Percentiles rank a stretch among this genome's conserved stretches.
These are phyloP conservation scores for Theileria annulata DNA, from an alignment of 169 alveolate genomes.

Conservation along the genomic window DNA sequence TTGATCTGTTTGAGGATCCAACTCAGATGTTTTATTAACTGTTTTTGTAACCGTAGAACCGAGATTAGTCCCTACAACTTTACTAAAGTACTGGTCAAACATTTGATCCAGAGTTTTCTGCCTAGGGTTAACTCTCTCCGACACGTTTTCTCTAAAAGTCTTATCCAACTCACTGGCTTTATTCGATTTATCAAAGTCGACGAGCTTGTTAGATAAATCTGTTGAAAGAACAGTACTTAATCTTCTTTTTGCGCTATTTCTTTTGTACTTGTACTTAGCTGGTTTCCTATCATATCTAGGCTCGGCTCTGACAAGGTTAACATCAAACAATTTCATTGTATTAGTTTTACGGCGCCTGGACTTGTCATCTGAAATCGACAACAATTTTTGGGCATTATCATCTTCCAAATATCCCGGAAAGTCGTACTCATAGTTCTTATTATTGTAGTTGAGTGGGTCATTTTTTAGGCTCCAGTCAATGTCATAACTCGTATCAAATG, in stretches of 20 bases:
- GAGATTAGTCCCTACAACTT: neutral
- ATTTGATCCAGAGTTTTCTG: neutral
- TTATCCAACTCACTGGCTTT: neutral
- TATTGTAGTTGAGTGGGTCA: constrained; percentile 47
- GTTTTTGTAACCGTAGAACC: neutral
- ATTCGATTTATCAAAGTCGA: neutral
- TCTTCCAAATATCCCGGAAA: neutral
- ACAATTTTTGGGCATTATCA: neutral
- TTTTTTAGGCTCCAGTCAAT: constrained; percentile 64
- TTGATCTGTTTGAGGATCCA: too few relatives aligned
- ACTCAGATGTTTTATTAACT: neutral
- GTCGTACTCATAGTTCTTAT: neutral
- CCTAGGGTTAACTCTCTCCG: neutral
- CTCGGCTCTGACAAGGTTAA: constrained; percentile 8
- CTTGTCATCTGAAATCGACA: constrained; percentile 2
- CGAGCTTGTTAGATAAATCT: constrained; percentile 12
- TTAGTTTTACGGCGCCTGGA: neutral
- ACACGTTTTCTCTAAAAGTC: neutral
- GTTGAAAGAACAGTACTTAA: neutral
- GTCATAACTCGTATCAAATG: constrained; percentile 38
- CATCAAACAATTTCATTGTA: constrained; percentile 13
- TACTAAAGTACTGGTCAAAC: constrained; percentile 10
- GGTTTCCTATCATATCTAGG: constrained; percentile 8
- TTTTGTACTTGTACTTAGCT: neutral
- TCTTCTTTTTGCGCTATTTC: neutral